Evolutionary conservation across 169 alveolate genomes (phyloP).

Genomic region (Cryptosporidium felis): DNA sequence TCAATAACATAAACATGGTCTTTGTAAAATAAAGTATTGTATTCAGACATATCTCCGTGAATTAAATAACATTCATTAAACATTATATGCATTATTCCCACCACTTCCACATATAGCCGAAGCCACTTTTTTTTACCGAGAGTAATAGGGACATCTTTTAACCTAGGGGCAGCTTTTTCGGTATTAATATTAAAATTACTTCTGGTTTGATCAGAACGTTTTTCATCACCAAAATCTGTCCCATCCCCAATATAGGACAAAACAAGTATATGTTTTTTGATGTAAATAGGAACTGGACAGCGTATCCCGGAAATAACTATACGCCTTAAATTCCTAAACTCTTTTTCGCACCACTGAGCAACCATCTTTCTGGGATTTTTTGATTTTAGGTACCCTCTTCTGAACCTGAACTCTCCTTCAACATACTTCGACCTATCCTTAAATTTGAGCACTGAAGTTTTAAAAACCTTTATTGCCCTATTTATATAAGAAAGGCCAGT

Average conservation of each 20-base stretch:
- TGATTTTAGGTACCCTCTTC: slow-evolving; percentile 91
- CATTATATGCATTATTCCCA: slow-evolving; percentile 89
- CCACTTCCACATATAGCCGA: slow-evolving; percentile 85
- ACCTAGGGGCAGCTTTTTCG: slow-evolving; percentile 87
- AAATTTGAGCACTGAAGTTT: slow-evolving; percentile 97
- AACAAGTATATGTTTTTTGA: slow-evolving; percentile 94
- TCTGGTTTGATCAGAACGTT: background rate
- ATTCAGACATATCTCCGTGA: slow-evolving; percentile 98
- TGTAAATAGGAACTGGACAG: slow-evolving; percentile 93
- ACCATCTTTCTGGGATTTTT: slow-evolving; percentile 99
- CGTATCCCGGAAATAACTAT: slow-evolving; percentile 88
- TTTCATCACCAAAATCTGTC: background rate
- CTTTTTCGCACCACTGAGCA: slow-evolving; percentile 99
- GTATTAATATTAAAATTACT: background rate
- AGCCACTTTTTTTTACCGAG: slow-evolving; percentile 73
- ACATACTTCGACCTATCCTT: slow-evolving; percentile 98
- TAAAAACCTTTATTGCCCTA: slow-evolving; percentile 96
- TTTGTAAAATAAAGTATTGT: slow-evolving; percentile 89
- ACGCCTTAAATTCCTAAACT: slow-evolving; percentile 94
- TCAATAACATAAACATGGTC: slow-evolving; percentile 93
- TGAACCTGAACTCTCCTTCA: slow-evolving; percentile 97
- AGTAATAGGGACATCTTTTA: slow-evolving; percentile 86
- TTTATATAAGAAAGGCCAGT: slow-evolving; percentile 76
- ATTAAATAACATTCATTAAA: slow-evolving; percentile 93
- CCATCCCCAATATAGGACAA: slow-evolving; percentile 85